Conservation (phyloP, 2,329 filamentous ascomycete genomes). For the Hymenoscyphus albidus region DNA sequence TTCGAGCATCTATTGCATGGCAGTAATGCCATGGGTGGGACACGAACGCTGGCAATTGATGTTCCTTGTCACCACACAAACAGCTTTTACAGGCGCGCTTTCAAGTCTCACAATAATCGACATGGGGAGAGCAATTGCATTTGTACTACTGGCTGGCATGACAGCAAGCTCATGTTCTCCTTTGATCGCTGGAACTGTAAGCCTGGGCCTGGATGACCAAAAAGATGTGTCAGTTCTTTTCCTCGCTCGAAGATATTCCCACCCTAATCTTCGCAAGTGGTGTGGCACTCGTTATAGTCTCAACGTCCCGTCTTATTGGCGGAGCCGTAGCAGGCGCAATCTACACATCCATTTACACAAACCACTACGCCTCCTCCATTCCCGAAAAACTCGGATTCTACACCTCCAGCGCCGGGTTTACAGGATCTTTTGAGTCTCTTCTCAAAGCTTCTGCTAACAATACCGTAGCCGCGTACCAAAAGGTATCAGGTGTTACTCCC, state of each 20-base stretch:
- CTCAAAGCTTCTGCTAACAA: constrained; percentile 1
- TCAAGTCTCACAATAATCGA: constrained; percentile 34
- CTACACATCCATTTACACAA: constrained; percentile 37
- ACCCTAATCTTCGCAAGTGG: constrained; percentile 17
- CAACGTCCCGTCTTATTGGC: constrained; percentile 38
- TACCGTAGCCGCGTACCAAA: constrained; percentile 1
- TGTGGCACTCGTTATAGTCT: constrained; percentile 37
- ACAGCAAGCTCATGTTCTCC: constrained; percentile 36
- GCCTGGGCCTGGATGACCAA: constrained; percentile 37
- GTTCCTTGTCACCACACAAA: constrained; percentile 35
- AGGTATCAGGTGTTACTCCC: neutral
- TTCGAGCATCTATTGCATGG: constrained; percentile 28
- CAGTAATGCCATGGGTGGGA: constrained; percentile 23
- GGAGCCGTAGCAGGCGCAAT: constrained; percentile 39
- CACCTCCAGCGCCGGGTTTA: neutral
- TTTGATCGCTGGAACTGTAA: constrained; percentile 37
- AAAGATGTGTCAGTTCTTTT: constrained; percentile 27
- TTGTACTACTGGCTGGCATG: constrained; percentile 33
- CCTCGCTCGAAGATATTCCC: neutral
- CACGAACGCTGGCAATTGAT: constrained; percentile 39
- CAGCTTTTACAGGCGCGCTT: constrained; percentile 37
- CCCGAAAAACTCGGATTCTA: constrained; percentile 31
- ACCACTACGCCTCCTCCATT: constrained; percentile 30
- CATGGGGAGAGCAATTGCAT: constrained; percentile 36
- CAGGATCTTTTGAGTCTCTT: neutral